Evolutionary conservation across 495 filamentous ascomycete species (phyloP).

Genomic region (Talaromyces stipitatus): DNA sequence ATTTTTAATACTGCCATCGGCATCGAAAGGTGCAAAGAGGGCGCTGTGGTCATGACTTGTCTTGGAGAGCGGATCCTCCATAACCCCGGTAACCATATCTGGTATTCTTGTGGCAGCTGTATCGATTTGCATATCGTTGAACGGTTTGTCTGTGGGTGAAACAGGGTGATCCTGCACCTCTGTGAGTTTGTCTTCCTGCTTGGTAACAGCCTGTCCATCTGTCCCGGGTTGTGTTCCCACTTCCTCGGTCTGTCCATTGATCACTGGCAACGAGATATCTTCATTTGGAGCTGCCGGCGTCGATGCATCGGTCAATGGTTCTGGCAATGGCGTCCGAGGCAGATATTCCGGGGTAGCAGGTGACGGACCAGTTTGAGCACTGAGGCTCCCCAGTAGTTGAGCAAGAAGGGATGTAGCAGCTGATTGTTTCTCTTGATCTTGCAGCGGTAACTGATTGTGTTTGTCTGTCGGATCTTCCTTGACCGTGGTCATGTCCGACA

Average conservation of each 20-base stretch:
- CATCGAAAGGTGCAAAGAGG: conserved; percentile 33
- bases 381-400: conserved; percentile 30
- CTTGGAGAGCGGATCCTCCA: conserved; percentile 8
- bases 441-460: not conserved
- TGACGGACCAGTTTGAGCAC: conserved; percentile 10
- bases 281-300: conserved; percentile 3
- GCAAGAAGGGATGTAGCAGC: conserved; percentile 39
- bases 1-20: conserved; percentile 24
- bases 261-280: not conserved
- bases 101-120: conserved; percentile 7
- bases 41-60: conserved; percentile 10
- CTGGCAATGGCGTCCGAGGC: conserved; percentile 4
- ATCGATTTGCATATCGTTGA: conserved; percentile 13
- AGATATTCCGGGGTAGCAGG: conserved; percentile 3
- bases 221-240: not conserved
- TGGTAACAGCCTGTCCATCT: not conserved
- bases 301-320: conserved; percentile 7
- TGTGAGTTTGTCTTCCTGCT: not conserved
- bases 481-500: not conserved
- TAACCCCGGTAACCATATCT: conserved; percentile 8
- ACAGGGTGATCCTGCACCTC: not conserved
- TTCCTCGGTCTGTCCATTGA: not conserved
- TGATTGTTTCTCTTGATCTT: conserved; percentile 20
- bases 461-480: not conserved
- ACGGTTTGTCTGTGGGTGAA: conserved; percentile 6